These are phyloP conservation scores for Umbellularia californica DNA, from an alignment of 164 flowering plant species.

Conservation along the genomic window DNA sequence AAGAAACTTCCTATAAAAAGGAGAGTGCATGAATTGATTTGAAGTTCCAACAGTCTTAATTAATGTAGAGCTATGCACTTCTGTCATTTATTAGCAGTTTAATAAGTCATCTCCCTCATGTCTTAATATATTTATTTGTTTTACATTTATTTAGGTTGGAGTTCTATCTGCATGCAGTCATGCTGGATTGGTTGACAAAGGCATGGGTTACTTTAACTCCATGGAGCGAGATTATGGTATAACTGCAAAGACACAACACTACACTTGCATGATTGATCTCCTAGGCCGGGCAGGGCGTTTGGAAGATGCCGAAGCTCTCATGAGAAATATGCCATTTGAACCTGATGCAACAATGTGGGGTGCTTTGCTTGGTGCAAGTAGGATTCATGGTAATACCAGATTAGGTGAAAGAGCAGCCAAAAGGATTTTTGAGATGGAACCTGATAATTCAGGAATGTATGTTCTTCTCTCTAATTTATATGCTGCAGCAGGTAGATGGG, in stretches of 20 bases:
- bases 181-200: conserved; percentile 70
- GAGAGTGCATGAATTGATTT: background rate
- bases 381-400: conserved; percentile 75
- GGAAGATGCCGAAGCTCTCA: conserved; percentile 66
- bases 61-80: background rate
- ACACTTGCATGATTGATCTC: conserved; percentile 93
- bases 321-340: conserved; percentile 68
- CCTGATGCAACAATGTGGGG: conserved; percentile 98
- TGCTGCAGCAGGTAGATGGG: conserved; percentile 86
- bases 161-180: conserved; percentile 91
- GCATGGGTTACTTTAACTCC: conserved; percentile 55
- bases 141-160: conserved; percentile 53
- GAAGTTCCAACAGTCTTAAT: background rate
- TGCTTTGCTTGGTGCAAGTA: conserved; percentile 87
- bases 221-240: conserved; percentile 64
- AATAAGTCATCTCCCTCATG: background rate
- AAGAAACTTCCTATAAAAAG: no score
- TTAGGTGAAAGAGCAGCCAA: conserved; percentile 83
- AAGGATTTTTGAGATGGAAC: conserved; percentile 72
- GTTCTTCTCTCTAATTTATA: conserved; percentile 87
- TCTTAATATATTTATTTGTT: background rate
- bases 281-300: conserved; percentile 86
- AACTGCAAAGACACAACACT: conserved; percentile 58
- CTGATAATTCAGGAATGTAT: conserved; percentile 91
- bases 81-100: background rate